Evolutionary conservation across 1,284 basidiomycete genomes (phyloP).

Genomic region (Irpex lacteus): DNA sequence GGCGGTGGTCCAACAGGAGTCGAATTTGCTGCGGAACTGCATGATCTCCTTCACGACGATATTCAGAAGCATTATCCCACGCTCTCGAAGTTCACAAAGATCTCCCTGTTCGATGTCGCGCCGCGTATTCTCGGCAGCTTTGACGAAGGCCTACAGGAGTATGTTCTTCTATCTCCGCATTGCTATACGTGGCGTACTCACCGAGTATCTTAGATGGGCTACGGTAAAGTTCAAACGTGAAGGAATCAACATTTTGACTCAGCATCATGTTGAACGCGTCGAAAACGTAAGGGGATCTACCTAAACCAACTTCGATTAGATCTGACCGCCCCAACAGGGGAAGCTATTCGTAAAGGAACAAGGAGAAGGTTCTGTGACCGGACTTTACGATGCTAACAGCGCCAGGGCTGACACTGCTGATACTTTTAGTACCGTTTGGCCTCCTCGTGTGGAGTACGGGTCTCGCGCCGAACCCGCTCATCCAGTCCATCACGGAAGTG

Average conservation of each 20-base stretch:
- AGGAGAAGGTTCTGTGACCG: constrained; percentile 48
- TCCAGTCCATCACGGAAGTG: constrained; percentile 57
- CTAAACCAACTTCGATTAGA: constrained; percentile 5
- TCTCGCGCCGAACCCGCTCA: constrained; percentile 76
- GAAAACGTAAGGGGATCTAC: constrained; percentile 46
- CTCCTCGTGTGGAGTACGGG: constrained; percentile 88
- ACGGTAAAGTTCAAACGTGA: constrained; percentile 75
- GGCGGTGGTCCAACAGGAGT: constrained; percentile 79
- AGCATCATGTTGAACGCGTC: constrained; percentile 79
- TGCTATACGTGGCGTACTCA: constrained; percentile 7
- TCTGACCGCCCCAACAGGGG: constrained; percentile 34
- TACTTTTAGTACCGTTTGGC: constrained; percentile 65
- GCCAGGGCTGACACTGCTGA: constrained; percentile 7
- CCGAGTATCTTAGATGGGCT: constrained; percentile 49
- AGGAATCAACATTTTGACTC: constrained; percentile 74
- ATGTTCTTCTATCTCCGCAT: constrained; percentile 22
- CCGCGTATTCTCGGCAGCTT: constrained; percentile 81
- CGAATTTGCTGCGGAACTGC: constrained; percentile 85
- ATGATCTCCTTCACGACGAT: constrained; percentile 81
- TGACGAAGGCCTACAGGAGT: constrained; percentile 68
- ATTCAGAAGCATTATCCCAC: constrained; percentile 64
- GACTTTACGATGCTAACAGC: constrained; percentile 1
- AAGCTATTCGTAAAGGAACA: constrained; percentile 60
- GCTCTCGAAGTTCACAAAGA: constrained; percentile 62
- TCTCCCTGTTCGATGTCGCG: constrained; percentile 79